Base-by-base conservation (phyloP, 176 grass and related monocot species). In the Hsuehochloa calcarea region DNA sequence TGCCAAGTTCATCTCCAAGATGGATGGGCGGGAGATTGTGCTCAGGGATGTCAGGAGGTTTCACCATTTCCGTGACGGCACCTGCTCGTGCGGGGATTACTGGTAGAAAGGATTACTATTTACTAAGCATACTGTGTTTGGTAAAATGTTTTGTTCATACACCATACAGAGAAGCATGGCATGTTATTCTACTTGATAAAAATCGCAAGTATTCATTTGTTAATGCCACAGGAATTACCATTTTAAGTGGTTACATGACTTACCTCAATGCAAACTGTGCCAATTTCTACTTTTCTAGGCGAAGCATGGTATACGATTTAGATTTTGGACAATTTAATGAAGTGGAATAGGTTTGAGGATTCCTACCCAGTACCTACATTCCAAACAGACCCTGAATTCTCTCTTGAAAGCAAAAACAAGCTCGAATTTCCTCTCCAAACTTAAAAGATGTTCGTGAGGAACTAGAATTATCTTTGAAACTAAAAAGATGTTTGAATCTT, bases 31-130 rank as follows among this genome's bases (percentile, higher is more conserved):
- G 76, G 89, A 93, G 74, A 98, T 95, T 10, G 81, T 95, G 77
- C 92, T 98, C 1, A 90, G 96, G 73, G 93, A 98, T 17, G 80
- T 90, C 16, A 85, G 85, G 77, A 92, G 96, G 74, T 98, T 95
- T 40, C 96, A 98, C 81, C 93, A 95, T 88, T 98, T 95, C 65
- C 43, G 44, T 4, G 69, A 95, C n/a, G 96, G 96, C 49, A 8
- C 63, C 60, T 98, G 93, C 87, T 98, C 96, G 2, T 98, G 96
- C 51, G 87, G 89, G 25, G 96, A 92, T 67, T 95, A 94, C 29
- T 98, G 96, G 96, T 98, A 88, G 67, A 72, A 56, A 20, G 6
- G 22, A 3, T 56, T 2, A 34, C 31, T 34, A 34, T 1, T 56
- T 2, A 34, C 31, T 34, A 34, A 22, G 52, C 52, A 22, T 7